Conservation (phyloP, 2,329 filamentous ascomycete species). For the Claviceps cyperi region DNA sequence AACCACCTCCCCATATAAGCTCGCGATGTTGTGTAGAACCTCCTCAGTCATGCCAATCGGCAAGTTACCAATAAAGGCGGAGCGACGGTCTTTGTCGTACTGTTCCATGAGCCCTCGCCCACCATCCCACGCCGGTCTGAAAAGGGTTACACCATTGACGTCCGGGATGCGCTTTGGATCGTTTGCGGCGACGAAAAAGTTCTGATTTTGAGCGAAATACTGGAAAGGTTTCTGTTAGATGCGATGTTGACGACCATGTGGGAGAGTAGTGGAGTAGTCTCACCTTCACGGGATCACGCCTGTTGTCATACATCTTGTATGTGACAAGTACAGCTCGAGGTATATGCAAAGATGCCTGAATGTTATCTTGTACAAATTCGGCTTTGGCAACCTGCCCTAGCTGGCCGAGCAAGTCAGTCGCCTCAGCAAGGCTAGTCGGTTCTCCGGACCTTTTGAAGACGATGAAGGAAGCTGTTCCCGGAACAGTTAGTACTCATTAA, state of each 20-base stretch:
- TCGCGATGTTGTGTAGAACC: slow-evolving; percentile 22
- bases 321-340: slow-evolving; percentile 30
- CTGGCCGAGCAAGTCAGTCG: slow-evolving; percentile 22
- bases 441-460: slow-evolving; percentile 25
- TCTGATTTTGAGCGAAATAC: slow-evolving; percentile 5
- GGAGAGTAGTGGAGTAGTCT: slow-evolving; percentile 11
- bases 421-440: slow-evolving; percentile 29
- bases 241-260: background rate
- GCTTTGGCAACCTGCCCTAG: slow-evolving; percentile 30
- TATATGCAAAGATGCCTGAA: slow-evolving; percentile 20
- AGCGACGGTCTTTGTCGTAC: slow-evolving; percentile 30
- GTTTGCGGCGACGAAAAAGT: slow-evolving; percentile 15
- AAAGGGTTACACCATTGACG: background rate
- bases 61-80: slow-evolving; percentile 33
- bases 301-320: slow-evolving; percentile 36
- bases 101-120: slow-evolving; percentile 13
- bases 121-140: background rate
- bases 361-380: slow-evolving; percentile 19
- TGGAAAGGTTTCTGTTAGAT: background rate
- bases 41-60: slow-evolving; percentile 22
- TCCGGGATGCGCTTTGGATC: slow-evolving; percentile 8
- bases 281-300: slow-evolving; percentile 34
- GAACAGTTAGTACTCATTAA: slow-evolving; percentile 10
- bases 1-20: slow-evolving; percentile 23
- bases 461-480: slow-evolving; percentile 31